Evolutionary conservation across 2,329 filamentous ascomycete genomes (phyloP).

Genomic region (Fusarium begoniae): DNA sequence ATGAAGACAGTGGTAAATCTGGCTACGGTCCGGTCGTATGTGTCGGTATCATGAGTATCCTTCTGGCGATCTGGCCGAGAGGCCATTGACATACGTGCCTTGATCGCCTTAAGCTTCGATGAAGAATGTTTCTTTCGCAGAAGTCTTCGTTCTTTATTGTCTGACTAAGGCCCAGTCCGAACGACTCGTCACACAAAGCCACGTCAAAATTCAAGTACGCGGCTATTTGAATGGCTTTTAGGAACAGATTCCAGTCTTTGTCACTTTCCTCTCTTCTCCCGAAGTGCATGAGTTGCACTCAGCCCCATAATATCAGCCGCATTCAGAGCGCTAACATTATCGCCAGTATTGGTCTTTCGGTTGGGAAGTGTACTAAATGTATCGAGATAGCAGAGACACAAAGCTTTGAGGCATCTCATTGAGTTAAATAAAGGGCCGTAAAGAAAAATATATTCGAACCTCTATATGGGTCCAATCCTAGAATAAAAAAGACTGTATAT

Average conservation of each 20-base stretch:
- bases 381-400: accelerated
- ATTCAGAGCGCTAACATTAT: accelerated
- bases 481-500: accelerated
- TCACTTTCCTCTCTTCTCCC: neutral
- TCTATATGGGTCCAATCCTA: accelerated
- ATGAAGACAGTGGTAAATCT: too few species aligned
- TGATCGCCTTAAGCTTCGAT: too few species aligned
- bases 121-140: too few species aligned
- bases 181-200: too few species aligned
- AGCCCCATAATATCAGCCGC: accelerated
- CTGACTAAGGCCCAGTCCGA: too few species aligned
- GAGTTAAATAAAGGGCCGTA: accelerated
- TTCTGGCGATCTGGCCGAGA: accelerated
- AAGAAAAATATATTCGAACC: accelerated
- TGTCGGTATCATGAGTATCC: too few species aligned
- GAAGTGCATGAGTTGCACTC: accelerated
- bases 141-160: too few species aligned
- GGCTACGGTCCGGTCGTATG: too few species aligned
- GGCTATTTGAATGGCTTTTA: too few species aligned
- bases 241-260: accelerated
- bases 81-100: too few species aligned
- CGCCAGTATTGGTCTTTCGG: accelerated
- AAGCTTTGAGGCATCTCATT: accelerated
- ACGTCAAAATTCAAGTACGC: too few species aligned
- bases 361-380: accelerated